Evolutionary conservation across 225 moss, liverwort and hornwort species (phyloP).

Genomic region (Rhytidiadelphus loreus): DNA sequence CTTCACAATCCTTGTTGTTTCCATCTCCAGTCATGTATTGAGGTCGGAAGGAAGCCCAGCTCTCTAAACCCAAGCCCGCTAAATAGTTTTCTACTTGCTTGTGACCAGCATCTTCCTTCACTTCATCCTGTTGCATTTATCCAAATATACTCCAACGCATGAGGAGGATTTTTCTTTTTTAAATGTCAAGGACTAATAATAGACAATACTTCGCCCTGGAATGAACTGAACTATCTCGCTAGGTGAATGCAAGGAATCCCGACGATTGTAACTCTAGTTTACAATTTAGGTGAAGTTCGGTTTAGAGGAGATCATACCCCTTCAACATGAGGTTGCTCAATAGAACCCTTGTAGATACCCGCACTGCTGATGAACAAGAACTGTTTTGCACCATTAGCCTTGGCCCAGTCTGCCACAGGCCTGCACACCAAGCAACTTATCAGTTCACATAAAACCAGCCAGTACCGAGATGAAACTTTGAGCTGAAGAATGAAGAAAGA

Average conservation of each 20-base stretch:
- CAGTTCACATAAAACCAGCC: not conserved
- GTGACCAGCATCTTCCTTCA: constrained; percentile 84
- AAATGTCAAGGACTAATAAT: not conserved
- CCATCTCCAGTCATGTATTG: constrained; percentile 98
- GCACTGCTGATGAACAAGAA: constrained; percentile 95
- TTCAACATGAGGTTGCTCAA: constrained; percentile 93
- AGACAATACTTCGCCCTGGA: not conserved
- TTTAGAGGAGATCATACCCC: constrained; percentile 34
- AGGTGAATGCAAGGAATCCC: not conserved
- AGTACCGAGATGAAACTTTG: not conserved
- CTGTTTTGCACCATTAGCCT: constrained; percentile 64
- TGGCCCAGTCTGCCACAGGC: constrained; percentile 96
- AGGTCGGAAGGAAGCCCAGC: constrained; percentile 98
- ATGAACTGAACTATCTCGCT: not conserved
- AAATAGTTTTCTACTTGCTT: constrained; percentile 79
- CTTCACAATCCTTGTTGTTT: constrained; percentile 98
- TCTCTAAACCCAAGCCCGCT: constrained; percentile 61
- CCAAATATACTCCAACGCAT: not conserved
- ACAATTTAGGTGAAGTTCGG: not conserved
- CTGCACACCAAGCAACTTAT: constrained; percentile 46
- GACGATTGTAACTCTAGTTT: not conserved
- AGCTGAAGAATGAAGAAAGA: not conserved
- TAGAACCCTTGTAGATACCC: constrained; percentile 78
- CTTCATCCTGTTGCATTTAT: constrained; percentile 52
- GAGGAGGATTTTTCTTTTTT: not conserved